Evolutionary conservation across 1,139 yeast species (phyloP), one percentile per base, ranked within the genome.

Genomic region (Pichia sp.): DNA sequence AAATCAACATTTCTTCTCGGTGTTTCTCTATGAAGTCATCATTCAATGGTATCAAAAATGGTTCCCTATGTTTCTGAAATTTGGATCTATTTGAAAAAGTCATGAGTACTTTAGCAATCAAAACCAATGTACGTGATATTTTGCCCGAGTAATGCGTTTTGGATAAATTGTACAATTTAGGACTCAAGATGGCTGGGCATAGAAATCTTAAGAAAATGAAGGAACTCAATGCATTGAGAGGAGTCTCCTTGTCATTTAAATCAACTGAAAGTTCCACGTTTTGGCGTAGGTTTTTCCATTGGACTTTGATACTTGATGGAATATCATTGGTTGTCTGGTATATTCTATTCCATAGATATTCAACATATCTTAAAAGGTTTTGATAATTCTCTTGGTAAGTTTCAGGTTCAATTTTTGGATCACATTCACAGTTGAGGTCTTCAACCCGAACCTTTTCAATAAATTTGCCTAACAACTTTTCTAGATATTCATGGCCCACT

Each of bases 131-230:
- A 56, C 96, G 76, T 63, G 90, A 93, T 1, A 84, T 77, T 19
- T 75, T 75, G 0, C 90, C 89, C 10, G 83, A 77, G 57, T 90
- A 90, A 64, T 87, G 93, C 49, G 79, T 76, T 55, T 81, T 79
- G 1, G 90, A 81, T 51, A 93, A 74, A 59, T 85, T 84, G 67
- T 90, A 90, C 49, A 90, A 70, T 64, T 90, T 90, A 0, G 98
- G 98, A 64, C 90, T 90, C 64, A 93, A 73, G 45, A 93, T 80
- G 0, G 96, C 96, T 0, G 98, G 98, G 65, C 97, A 92, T 62
- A 90, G 83, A 67, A 89, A 90, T 58, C 98, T 74, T 59, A 93
- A 72, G 67, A 93, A 93, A 26, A 93, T 73, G 64, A 93, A 87
- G 1, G 96, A 92, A 31, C 95, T 81, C 40, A 92, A 73, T 55